Percentiles rank a stretch among this genome's conserved stretches.
Evolutionary conservation across 257 asterid species (phyloP).

Genomic region (Ilex asprella): DNA sequence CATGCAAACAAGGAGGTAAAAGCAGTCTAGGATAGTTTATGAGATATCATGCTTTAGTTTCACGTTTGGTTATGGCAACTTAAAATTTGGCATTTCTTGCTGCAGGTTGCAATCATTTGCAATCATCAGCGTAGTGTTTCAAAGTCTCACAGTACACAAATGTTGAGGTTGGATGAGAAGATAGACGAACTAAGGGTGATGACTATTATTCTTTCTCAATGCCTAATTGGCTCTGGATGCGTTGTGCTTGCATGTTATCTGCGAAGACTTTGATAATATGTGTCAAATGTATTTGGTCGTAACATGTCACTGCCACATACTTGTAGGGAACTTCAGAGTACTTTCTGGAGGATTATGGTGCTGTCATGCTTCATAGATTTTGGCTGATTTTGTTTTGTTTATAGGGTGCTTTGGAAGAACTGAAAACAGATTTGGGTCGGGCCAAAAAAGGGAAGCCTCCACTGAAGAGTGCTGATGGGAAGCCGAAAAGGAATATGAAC

Average conservation of each 20-base stretch:
- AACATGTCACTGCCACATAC: not conserved
- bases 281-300: not conserved
- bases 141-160: conserved; percentile 81
- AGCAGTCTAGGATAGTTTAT: conserved; percentile 7
- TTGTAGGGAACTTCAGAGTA: not conserved
- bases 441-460: conserved; percentile 90
- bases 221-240: not conserved
- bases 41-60: not conserved
- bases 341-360: not conserved
- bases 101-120: conserved; percentile 95
- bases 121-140: conserved; percentile 93
- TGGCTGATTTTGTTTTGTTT: conserved; percentile 6
- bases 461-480: conserved; percentile 67
- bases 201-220: not conserved
- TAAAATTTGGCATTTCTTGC: conserved; percentile 7
- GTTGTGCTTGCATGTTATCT: too few species aligned
- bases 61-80: not conserved
- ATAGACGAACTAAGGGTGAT: conserved; percentile 82
- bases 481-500: conserved; percentile 70
- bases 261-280: not conserved
- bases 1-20: conserved; percentile 90
- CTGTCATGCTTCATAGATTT: not conserved
- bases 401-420: conserved; percentile 62
- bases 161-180: conserved; percentile 69
- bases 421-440: conserved; percentile 58